Percentiles rank a stretch among this genome's conserved stretches.
These are phyloP conservation scores for Onygenales sp. DNA, from an alignment of 2,329 filamentous ascomycete species.

Conservation along the genomic window DNA sequence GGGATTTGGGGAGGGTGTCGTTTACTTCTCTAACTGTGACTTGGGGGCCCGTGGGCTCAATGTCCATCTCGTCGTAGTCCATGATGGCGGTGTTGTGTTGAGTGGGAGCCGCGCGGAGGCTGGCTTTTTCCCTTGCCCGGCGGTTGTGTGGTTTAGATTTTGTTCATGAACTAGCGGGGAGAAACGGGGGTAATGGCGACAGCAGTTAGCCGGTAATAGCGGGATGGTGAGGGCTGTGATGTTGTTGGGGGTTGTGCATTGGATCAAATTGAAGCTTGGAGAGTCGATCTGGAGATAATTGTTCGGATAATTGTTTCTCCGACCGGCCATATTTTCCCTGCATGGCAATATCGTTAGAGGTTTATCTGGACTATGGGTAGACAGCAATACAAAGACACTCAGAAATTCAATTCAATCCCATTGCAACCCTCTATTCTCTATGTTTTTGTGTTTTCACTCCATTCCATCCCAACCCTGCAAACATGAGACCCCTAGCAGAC, in stretches of 20 bases:
- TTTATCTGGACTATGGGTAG: too few species aligned
- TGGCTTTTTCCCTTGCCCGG: background rate
- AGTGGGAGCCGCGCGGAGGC: background rate
- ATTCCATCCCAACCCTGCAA: too few species aligned
- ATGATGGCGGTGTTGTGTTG: slow-evolving; percentile 17
- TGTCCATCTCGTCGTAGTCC: slow-evolving; percentile 36
- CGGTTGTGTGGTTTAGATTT: background rate
- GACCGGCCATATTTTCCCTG: background rate
- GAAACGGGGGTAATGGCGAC: background rate
- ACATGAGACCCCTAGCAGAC: too few species aligned
- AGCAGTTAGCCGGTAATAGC: background rate
- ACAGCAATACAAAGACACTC: too few species aligned
- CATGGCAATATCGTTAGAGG: too few species aligned
- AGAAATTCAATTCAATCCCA: too few species aligned
- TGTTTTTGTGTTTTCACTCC: too few species aligned
- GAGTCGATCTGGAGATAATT: background rate
- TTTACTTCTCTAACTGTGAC: slow-evolving; percentile 39
- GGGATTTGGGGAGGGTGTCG: background rate
- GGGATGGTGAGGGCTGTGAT: background rate
- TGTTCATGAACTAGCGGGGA: background rate
- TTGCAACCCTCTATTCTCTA: too few species aligned
- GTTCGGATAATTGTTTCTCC: background rate
- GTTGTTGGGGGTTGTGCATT: background rate
- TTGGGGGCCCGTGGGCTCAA: slow-evolving; percentile 38
- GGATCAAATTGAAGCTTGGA: background rate